Evolutionary conservation across 2,329 filamentous ascomycete genomes (phyloP), one percentile per base, ranked within the genome.

Genomic region (Coleophoma cylindrospora): DNA sequence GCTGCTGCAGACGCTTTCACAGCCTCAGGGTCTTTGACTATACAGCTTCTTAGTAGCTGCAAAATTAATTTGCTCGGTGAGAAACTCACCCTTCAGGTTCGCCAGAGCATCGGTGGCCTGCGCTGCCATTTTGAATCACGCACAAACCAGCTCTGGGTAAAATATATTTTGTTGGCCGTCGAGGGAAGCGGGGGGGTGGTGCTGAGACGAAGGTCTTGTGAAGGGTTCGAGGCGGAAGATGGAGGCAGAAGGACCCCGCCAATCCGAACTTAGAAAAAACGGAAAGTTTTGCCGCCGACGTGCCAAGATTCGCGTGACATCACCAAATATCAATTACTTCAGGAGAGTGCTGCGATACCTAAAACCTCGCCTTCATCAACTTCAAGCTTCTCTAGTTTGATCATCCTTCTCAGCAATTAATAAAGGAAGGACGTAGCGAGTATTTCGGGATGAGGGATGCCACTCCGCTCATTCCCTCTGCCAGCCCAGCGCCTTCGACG

Each of bases 61-160:
- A 19, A 37, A 22, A 32, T 21, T 36, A 21, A 40, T 49, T 40
- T 47, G 22, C 37, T 48, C 43, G 19, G 48, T 15, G 36, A 11
- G 72, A 91, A 95, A 66, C 81, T 95, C 57, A 84, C 95, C 63
- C 78, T 95, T 71, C 91, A 97, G 71, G 90, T 97, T 62, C 86
- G 92, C 67, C 94, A 95, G 79, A 91, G 89, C 62, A 96, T 97
- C 67, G 90, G 94, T 44, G 33, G 54, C 47, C 52, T 61, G 59
- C 15, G 59, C 60, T 21, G 61, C 58, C 62, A 64, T 64, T 15
- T 47, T 61, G 50, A 49, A 43, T 43, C 27, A 33, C 40, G 21
- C 43, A 43, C 46, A 50, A 43, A 38, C 32, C 4, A 44, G 46
- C 43, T 49, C 46, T 43, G 36, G 22, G 40, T n/a, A 17, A 36